A percentile compares a stretch with the other conserved stretches of the same genome.
phyloP scores from a whole-genome alignment of 768 basidiomycete species.

The Lentinula aciculospora region DNA sequence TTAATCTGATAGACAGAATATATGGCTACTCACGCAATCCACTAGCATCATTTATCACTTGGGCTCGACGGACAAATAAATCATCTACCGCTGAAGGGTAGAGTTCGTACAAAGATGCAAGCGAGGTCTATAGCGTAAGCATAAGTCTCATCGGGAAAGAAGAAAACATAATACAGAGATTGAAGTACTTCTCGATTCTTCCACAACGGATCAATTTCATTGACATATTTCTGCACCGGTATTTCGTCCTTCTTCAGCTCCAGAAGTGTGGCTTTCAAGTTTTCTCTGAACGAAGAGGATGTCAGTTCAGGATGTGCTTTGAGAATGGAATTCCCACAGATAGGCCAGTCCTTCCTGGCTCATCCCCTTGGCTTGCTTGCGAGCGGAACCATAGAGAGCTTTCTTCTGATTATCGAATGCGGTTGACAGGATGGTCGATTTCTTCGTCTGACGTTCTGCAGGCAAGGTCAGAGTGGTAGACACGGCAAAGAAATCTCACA shows the following conservation, averaged over 20 bases:
- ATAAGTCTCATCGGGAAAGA: not conserved
- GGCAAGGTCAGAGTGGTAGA: not conserved
- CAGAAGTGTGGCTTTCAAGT: slow-evolving; percentile 19
- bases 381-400: slow-evolving; percentile 26
- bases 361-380: slow-evolving; percentile 23
- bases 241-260: slow-evolving; percentile 22
- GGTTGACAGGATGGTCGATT: slow-evolving; percentile 16
- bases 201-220: slow-evolving; percentile 19
- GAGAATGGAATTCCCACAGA: slow-evolving; percentile 19
- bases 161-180: not conserved
- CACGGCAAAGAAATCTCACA: not conserved
- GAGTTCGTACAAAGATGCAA: slow-evolving; percentile 16
- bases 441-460: slow-evolving; percentile 24
- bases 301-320: not conserved
- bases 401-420: slow-evolving; percentile 25
- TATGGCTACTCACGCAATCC: slow-evolving; percentile 26
- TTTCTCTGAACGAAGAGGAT: slow-evolving; percentile 19
- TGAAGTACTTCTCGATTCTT: slow-evolving; percentile 20
- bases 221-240: slow-evolving; percentile 18
- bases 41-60: slow-evolving; percentile 28
- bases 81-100: slow-evolving; percentile 25
- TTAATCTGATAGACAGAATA: not conserved
- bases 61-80: slow-evolving; percentile 27
- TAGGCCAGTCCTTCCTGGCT: slow-evolving; percentile 21
- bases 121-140: slow-evolving; percentile 15